Percentiles rank a stretch among this genome's conserved stretches.
phyloP scores from a whole-genome alignment of 495 filamentous ascomycete genomes.

The Filosporella fistucella region DNA sequence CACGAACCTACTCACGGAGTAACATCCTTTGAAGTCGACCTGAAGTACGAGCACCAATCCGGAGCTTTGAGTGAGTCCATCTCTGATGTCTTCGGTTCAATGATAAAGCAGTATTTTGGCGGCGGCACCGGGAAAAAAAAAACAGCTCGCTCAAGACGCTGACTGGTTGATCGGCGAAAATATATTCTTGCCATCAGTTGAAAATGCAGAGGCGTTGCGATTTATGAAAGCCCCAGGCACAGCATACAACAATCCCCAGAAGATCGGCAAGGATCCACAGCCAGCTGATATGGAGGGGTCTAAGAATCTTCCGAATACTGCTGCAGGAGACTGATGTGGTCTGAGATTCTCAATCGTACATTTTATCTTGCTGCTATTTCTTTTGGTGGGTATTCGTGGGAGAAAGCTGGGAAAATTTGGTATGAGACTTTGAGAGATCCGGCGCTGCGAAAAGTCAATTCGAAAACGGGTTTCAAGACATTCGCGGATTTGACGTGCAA shows the following conservation, averaged over 20 bases:
- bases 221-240: slow-evolving; percentile 46
- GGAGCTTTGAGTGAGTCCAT: slow-evolving; percentile 49
- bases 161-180: slow-evolving; percentile 51
- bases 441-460: too few species aligned
- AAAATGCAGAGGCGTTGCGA: slow-evolving; percentile 40
- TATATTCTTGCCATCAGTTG: slow-evolving; percentile 32
- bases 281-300: slow-evolving; percentile 33
- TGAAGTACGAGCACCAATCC: slow-evolving; percentile 38
- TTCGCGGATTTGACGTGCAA: too few species aligned
- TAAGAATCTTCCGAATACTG: slow-evolving; percentile 32
- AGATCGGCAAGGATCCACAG: slow-evolving; percentile 44
- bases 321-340: slow-evolving; percentile 47
- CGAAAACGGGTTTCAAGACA: too few species aligned
- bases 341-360: slow-evolving; percentile 26
- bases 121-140: too few species aligned
- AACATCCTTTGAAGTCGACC: slow-evolving; percentile 35
- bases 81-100: slow-evolving; percentile 47
- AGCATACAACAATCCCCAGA: slow-evolving; percentile 37
- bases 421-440: slow-evolving; percentile 3
- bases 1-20: slow-evolving; percentile 50
- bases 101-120: slow-evolving; percentile 48
- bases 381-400: slow-evolving; percentile 10
- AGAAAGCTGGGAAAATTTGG: slow-evolving; percentile 10
- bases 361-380: slow-evolving; percentile 5
- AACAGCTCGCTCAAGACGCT: slow-evolving; percentile 29